Evolutionary conservation across 2,329 filamentous ascomycete species (phyloP), one percentile per base, ranked within the genome.

Genomic region (Alternaria ethzedia): DNA sequence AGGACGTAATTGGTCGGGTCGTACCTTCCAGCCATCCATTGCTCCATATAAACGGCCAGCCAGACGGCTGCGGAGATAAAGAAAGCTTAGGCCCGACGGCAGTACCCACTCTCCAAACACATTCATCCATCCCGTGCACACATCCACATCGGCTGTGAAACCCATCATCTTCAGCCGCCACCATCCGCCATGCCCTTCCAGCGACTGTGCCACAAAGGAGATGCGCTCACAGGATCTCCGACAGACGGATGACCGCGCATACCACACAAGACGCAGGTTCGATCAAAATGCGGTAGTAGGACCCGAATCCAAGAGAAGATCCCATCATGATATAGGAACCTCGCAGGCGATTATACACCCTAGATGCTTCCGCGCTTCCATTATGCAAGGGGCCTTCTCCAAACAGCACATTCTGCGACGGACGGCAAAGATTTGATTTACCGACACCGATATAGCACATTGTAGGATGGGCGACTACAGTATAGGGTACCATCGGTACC

Each of bases 161-260:
- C 36, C 20, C 21, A 28, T 57, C 45, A 50, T 57, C 44, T 49
- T 41, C 54, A 57, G 28, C 44, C 55, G 21, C 30, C 13, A 51
- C 21, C 26, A 4, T 15, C 49, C 15, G 36, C 15, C 15, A 41
- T 41, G 15, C 36, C 36, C 3, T 41, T 41, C 15, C 36, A 41
- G 28, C 45, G 49, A 26, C 28, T 50, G 44, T 57, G 44, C 55
- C 45, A 57, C 55, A 50, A 8, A 49, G 55, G 45, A 57, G 44
- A 41, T 57, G 17, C 45, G 30, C 45, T 43, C 17, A 44, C 30
- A 46, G 21, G 10, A 36, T 3, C 43, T 15, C 3, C 44, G 13
- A 6, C 21, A 23, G 13, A 26, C 44, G 44, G 44, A 58, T 43
- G 46, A 51, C 56, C n/a, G 46, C 56, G 32, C 46, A 58, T 6